phyloP scores from a whole-genome alignment of 2,329 filamentous ascomycete genomes.

The Trichoderma guizhouense region DNA sequence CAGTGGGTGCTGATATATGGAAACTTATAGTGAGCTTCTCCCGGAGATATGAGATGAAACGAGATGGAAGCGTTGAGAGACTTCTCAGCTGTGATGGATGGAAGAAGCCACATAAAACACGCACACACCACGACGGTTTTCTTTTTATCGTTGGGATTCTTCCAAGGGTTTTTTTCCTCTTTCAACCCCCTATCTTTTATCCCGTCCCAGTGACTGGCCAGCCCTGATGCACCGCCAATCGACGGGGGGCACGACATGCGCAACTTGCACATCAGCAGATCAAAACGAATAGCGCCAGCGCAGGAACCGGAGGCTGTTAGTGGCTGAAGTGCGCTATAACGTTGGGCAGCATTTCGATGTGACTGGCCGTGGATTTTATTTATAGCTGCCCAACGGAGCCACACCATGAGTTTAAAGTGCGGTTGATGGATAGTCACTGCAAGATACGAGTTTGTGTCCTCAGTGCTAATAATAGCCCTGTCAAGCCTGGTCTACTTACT shows the following conservation, averaged over 20 bases:
- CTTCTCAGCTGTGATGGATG: neutral
- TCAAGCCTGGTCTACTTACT: neutral
- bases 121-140: neutral
- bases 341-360: neutral
- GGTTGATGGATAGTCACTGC: neutral
- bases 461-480: neutral
- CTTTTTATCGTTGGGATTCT: neutral
- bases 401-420: neutral
- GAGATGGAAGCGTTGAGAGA: neutral
- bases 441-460: neutral
- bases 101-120: neutral
- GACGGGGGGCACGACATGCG: neutral
- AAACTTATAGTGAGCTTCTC: neutral
- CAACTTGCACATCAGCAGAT: neutral
- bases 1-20: neutral
- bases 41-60: neutral
- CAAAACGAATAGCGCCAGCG: neutral
- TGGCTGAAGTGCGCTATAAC: neutral
- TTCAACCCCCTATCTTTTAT: neutral
- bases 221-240: neutral
- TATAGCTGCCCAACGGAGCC: constrained; percentile 1
- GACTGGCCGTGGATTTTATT: neutral
- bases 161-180: neutral
- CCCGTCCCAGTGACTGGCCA: neutral
- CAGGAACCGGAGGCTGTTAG: neutral